These are phyloP conservation scores for Pleurotus giganteus DNA, from an alignment of 768 basidiomycete species.

Conservation along the genomic window DNA sequence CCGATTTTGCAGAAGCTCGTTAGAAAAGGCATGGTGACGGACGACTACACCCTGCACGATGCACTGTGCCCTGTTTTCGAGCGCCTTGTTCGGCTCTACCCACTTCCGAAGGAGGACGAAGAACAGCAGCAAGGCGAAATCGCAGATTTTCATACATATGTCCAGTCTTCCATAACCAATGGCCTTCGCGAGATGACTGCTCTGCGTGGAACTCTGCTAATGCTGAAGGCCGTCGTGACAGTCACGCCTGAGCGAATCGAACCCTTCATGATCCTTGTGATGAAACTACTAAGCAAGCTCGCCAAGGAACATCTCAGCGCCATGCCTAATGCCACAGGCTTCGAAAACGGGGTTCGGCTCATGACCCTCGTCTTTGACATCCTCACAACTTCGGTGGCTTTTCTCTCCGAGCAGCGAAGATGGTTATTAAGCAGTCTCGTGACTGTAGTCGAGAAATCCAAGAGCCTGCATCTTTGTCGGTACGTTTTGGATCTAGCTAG, in stretches of 20 bases:
- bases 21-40: conserved; percentile 81
- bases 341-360: conserved; percentile 60
- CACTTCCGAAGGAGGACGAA: conserved; percentile 67
- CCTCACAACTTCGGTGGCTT: conserved; percentile 74
- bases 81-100: conserved; percentile 71
- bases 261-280: conserved; percentile 66
- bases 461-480: conserved; percentile 72
- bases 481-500: conserved; percentile 84
- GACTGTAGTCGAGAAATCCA: conserved; percentile 87
- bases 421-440: conserved; percentile 76
- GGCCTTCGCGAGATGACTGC: conserved; percentile 72
- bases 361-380: conserved; percentile 85
- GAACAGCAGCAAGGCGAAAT: conserved; percentile 74
- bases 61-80: conserved; percentile 82
- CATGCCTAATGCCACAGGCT: conserved; percentile 42
- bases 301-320: conserved; percentile 84
- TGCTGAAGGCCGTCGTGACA: conserved; percentile 84
- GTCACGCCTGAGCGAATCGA: conserved; percentile 83
- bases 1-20: conserved; percentile 76
- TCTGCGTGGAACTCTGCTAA: conserved; percentile 77
- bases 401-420: conserved; percentile 84
- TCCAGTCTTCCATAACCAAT: conserved; percentile 73
- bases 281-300: conserved; percentile 82
- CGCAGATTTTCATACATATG: conserved; percentile 75
- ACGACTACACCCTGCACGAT: conserved; percentile 79